Evolutionary conservation across 441 rosid genomes (phyloP), one percentile per base, ranked within the genome.

Genomic region (Dalechampia spathulata): DNA sequence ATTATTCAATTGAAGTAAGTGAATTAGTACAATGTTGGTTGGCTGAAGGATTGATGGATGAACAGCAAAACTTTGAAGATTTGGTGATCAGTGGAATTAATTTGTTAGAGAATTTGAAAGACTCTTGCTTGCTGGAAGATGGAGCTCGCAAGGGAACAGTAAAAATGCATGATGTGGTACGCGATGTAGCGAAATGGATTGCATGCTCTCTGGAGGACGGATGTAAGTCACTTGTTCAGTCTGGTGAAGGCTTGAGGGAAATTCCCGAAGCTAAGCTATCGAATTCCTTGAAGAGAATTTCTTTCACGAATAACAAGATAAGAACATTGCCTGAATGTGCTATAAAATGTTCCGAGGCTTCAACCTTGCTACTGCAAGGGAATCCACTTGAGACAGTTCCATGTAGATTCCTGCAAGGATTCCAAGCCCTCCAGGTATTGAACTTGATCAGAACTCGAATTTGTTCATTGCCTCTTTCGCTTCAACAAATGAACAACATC

Each of bases 11-110:
- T 5, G 37, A 54, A 30, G 34, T 17, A 13, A 44, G 55, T 52
- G 81, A 72, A 44, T 55, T 76, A 37, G 43, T 67, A 14, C 60
- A 67, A 16, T 67, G 66, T 53, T 76, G 75, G 75, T 26, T 56
- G 41, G 78, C 68, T 20, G 73, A 70, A 46, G 62, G 67, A 13
- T 56, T 64, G 15, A 45, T 76, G 41, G 68, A 67, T 17, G 39
- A 39, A 20, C 38, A 61, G 16, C 67, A 65, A 52, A 57, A 55
- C 27, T 26, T 58, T 14, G 75, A 73, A 38, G 63, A 65, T 15
- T 60, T 69, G 17, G 52, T 48, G 53, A 65, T 62, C 37, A 55
- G 44, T 13, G 70, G 72, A 23, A 65, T 48, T 15, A 38, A 69
- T 42, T 54, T 73, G 49, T n/a, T 70, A 25, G 74, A 73, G 46